A percentile compares a stretch with the other conserved stretches of the same genome.
Conservation (phyloP, 768 basidiomycete species). For the Amanita exitialis region DNA sequence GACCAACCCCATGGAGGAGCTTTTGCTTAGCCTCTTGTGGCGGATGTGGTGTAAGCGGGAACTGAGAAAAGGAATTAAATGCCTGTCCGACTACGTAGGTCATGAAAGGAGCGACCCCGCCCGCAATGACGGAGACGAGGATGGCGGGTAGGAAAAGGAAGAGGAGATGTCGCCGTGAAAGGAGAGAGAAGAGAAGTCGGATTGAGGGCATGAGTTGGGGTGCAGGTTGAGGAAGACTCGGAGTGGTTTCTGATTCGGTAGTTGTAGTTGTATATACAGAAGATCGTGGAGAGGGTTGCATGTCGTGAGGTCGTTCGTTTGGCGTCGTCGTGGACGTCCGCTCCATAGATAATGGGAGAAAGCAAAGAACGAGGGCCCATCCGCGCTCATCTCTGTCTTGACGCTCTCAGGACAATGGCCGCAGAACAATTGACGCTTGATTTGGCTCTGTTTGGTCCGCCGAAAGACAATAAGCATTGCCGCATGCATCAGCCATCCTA, state of each 20-base stretch:
- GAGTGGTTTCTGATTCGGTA: constrained; percentile 6
- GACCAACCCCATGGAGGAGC: constrained; percentile 47
- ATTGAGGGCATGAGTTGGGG: constrained; percentile 14
- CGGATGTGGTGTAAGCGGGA: constrained; percentile 22
- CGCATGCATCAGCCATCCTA: not conserved
- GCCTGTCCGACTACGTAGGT: constrained; percentile 70
- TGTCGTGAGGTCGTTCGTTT: constrained; percentile 11
- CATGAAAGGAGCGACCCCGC: constrained; percentile 80
- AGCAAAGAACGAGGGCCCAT: not conserved
- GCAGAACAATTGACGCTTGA: not conserved
- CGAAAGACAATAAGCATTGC: not conserved
- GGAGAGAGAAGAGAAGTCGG: constrained; percentile 52
- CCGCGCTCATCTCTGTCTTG: not conserved
- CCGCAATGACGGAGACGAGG: constrained; percentile 49
- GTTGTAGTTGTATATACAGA: constrained; percentile 12
- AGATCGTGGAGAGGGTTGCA: constrained; percentile 14
- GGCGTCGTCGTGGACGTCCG: not conserved
- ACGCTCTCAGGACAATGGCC: not conserved
- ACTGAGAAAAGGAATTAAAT: constrained; percentile 67
- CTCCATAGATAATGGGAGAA: not conserved
- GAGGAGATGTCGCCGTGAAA: constrained; percentile 46
- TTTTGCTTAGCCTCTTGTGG: constrained; percentile 31
- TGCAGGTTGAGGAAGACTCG: constrained; percentile 4
- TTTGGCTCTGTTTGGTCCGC: not conserved
- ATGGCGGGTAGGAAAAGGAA: constrained; percentile 57